These are phyloP conservation scores for Macadamia integrifolia DNA, from an alignment of 164 flowering plant genomes.

Conservation along the genomic window DNA sequence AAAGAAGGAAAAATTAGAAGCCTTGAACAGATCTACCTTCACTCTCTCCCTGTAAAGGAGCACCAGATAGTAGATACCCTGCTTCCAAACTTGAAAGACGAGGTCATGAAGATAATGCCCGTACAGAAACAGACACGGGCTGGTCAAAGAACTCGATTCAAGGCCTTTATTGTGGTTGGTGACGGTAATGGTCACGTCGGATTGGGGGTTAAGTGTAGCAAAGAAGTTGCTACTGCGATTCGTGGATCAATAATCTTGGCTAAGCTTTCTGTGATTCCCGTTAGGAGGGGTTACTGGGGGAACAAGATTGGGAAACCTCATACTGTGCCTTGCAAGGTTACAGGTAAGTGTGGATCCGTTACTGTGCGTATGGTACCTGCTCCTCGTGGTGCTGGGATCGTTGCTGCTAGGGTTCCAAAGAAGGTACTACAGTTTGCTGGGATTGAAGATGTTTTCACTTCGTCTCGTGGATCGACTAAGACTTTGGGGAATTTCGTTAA, in stretches of 20 bases:
- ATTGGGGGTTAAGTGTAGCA: conserved; percentile 70
- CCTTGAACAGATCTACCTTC: conserved; percentile 68
- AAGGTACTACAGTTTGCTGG: conserved; percentile 69
- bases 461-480: conserved; percentile 76
- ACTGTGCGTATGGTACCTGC: conserved; percentile 58
- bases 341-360: conserved; percentile 64
- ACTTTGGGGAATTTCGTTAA: conserved; percentile 84
- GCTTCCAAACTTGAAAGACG: conserved; percentile 54
- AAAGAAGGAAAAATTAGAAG: conserved; percentile 43
- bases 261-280: conserved; percentile 66
- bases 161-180: conserved; percentile 83
- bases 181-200: conserved; percentile 80
- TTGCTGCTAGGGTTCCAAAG: no score
- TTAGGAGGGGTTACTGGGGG: conserved; percentile 86
- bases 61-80: conserved; percentile 11
- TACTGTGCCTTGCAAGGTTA: conserved; percentile 73
- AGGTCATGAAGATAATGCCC: conserved; percentile 90
- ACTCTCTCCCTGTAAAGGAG: conserved; percentile 69
- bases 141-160: conserved; percentile 80
- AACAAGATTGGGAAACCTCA: conserved; percentile 84
- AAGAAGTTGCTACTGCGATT: conserved; percentile 82
- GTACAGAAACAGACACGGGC: conserved; percentile 88
- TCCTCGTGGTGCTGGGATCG: no score
- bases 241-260: conserved; percentile 72
- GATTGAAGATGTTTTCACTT: conserved; percentile 20